Evolutionary conservation across 192 early-diverging fungal species (phyloP), one percentile per base, ranked within the genome.

Genomic region (Borealophlyctis nickersoniae): DNA sequence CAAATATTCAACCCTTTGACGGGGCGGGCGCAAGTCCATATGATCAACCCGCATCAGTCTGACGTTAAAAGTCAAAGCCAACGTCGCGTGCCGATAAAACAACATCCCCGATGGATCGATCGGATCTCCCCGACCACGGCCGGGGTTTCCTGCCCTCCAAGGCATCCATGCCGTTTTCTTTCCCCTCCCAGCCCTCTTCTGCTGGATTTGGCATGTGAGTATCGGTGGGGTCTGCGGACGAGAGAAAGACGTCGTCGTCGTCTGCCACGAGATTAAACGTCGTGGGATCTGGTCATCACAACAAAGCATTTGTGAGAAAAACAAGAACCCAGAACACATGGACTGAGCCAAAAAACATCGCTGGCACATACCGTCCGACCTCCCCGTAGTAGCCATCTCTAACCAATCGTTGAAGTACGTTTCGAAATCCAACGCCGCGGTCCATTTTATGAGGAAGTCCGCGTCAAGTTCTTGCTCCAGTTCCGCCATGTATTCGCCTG

Each of bases 341-440:
- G 31, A 14, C 23, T 26, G 0, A 0, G 19, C 57, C 30, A 28
- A 33, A n/a, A n/a, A n/a, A n/a, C n/a, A n/a, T n/a, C n/a, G n/a
- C n/a, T n/a, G 48, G 0, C 5, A 34, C 66, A 7, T 35, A 78
- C 77, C 77, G 22, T 79, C 77, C 1, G 73, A 75, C 29, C 49
- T 52, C 2, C 77, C 77, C 19, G 76, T 79, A 3, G 75, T 73
- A 3, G 79, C 76, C 36, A 81, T 24, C 26, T 28, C 52, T n/a
- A 77, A 19, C 82, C 82, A 84, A 45, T 79, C 66, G 24, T 63
- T 49, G 28, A 59, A 36, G 52, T 84, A 84, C 14, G 39, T 29
- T 24, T 81, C 77, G 57, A 79, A 84, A 58, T 84, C 73, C 29
- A 84, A 73, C 2, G 75, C 79, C 28, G 66, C 59, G 0, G 68